A percentile compares a stretch with the other conserved stretches of the same genome.
Conservation (phyloP, 2,329 filamentous ascomycete species). For the Pseudopyrenochaeta lycopersici region DNA sequence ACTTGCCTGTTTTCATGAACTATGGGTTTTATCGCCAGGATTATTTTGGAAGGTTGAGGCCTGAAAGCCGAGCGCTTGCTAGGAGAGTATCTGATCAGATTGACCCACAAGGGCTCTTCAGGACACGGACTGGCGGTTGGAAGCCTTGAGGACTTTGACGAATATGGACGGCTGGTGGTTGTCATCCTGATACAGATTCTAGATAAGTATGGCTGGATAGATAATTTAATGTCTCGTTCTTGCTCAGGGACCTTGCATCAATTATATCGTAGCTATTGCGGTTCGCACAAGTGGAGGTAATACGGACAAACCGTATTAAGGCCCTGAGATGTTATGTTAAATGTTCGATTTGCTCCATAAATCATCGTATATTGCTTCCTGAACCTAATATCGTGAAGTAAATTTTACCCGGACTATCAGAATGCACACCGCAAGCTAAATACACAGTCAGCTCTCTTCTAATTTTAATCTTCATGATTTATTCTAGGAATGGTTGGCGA, state of each 20-base stretch:
- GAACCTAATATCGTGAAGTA: constrained; percentile 61
- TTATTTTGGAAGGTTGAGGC: constrained; percentile 54
- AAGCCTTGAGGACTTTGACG: constrained; percentile 34
- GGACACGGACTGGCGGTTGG: constrained; percentile 54
- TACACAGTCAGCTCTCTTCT: constrained; percentile 53
- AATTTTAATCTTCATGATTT: constrained; percentile 23
- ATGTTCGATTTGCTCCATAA: constrained; percentile 61
- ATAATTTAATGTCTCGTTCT: too few species aligned
- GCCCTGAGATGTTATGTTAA: constrained; percentile 60
- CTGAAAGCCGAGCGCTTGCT: constrained; percentile 43
- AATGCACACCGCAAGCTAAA: constrained; percentile 56
- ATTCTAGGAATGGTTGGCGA: constrained; percentile 38
- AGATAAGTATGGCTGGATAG: not conserved
- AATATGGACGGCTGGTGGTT: not conserved
- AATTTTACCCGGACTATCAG: constrained; percentile 56
- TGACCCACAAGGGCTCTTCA: constrained; percentile 54
- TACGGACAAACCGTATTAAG: constrained; percentile 55
- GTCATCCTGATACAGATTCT: not conserved
- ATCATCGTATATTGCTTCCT: constrained; percentile 58
- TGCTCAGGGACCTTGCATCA: too few species aligned
- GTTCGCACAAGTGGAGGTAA: too few species aligned
- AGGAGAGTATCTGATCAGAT: constrained; percentile 49
- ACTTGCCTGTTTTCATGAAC: constrained; percentile 59
- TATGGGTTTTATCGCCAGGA: constrained; percentile 57
- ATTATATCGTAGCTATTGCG: too few species aligned